phyloP scores from a whole-genome alignment of 75 land plant genomes.

The Selaginella tamariscina region DNA sequence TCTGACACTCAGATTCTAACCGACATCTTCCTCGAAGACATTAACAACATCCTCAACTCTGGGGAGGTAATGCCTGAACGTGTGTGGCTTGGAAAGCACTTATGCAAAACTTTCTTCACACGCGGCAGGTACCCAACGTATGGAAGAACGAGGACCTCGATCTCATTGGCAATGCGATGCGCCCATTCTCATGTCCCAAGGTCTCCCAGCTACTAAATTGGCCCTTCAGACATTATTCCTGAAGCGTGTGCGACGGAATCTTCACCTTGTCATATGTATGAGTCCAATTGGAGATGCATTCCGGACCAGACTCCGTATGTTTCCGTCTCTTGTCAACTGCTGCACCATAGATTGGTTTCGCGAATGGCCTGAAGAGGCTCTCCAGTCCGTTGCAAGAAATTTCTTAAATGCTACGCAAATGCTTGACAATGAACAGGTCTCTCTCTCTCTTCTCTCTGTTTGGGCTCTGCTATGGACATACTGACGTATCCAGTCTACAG shows the following conservation, averaged over 20 bases:
- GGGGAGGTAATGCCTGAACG: conserved; percentile 22
- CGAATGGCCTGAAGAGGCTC: conserved; percentile 36
- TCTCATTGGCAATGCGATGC: conserved; percentile 29
- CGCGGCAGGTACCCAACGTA: conserved; percentile 25
- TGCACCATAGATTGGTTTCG: conserved; percentile 37
- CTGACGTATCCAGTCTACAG: conserved; percentile 15
- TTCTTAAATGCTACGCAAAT: conserved; percentile 20
- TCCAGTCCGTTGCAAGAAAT: conserved; percentile 26
- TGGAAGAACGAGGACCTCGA: conserved; percentile 37
- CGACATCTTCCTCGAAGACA: conserved; percentile 33
- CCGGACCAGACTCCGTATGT: conserved; percentile 34
- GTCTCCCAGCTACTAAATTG: conserved; percentile 24
- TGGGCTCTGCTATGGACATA: no score
- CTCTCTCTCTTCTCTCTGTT: neutral
- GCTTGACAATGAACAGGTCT: conserved; percentile 21
- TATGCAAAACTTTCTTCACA: neutral
- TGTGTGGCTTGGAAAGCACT: neutral
- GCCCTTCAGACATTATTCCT: conserved; percentile 24
- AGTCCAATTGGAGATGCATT: conserved; percentile 37
- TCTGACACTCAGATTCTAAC: conserved; percentile 32
- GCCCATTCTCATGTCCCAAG: conserved; percentile 23
- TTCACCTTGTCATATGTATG: conserved; percentile 29
- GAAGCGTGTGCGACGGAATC: conserved; percentile 27
- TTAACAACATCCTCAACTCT: conserved; percentile 33
- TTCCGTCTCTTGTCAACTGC: conserved; percentile 37